Base-by-base conservation (phyloP, 306 rosid species). In the Fagus sylvatica region DNA sequence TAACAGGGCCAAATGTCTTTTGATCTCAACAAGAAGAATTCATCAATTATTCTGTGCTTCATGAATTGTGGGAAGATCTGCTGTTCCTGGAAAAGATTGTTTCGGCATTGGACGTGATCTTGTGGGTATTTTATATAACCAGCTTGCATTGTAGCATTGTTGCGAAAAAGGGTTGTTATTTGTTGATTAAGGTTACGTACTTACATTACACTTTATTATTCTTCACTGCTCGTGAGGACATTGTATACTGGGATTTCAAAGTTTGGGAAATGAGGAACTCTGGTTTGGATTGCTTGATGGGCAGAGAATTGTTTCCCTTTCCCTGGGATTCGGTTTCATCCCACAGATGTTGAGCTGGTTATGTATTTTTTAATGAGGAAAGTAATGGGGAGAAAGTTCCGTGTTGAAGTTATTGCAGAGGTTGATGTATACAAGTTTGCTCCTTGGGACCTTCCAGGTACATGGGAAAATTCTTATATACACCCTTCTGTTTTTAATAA, bases 381-480 rank as follows among this genome's bases (percentile, higher is more conserved):
- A 83, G 76, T 93, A 2, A 42, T 57, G 60, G 84, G 86, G 12
- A 87, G 75, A 60, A 90, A 54, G 43, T 41, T 83, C 19, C 72
- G 7, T 41, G 0, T 51, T 65, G 78, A 76, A 6, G 83, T 80
- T 5, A 78, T 93, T 43, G 46, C 92, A 7, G 97, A 91, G 83
- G 77, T 91, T 59, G 87, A 91, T 77, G 78, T 93, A 2, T 90
- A 90, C 84, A 87, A 91, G 72, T 80, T 72, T 34, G 74, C 83
- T 43, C 96, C 98, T 5, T 90, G 93, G 93, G 94, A 90, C 73
- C 97, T 93, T 53, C 93, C 92, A 74, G 98, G 98, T 93, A 72
- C 66, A 75, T 33, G 15, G n/a, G 0, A 17, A 53, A 32, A 46
- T 40, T 68, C 67, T 65, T 66, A 61, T 46, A 10, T 69, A 46